These are phyloP conservation scores for Hypericum perforatum DNA, from an alignment of 345 rosid genomes.

Conservation along the genomic window DNA sequence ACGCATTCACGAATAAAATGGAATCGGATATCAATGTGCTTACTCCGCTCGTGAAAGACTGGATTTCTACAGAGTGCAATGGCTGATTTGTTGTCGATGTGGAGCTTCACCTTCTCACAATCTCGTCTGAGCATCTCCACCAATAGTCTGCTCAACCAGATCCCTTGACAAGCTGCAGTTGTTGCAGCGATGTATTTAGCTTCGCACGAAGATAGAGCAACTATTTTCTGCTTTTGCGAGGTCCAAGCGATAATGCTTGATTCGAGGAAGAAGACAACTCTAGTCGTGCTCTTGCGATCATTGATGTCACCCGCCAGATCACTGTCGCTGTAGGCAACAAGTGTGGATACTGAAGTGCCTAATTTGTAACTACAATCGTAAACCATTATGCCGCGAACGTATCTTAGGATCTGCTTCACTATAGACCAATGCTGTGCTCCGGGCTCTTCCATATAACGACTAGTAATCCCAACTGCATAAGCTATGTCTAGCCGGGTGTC, in stretches of 20 bases:
- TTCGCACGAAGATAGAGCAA: constrained; percentile 14
- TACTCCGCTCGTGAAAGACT: constrained; percentile 12
- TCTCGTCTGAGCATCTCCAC: neutral
- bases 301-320: constrained; percentile 5
- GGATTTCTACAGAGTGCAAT: constrained; percentile 8
- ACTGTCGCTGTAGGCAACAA: neutral
- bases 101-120: neutral
- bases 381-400: neutral
- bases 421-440: neutral
- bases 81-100: constrained; percentile 10
- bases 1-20: constrained; percentile 12
- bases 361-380: neutral
- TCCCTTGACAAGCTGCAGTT: constrained; percentile 9
- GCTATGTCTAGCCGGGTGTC: neutral
- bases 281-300: constrained; percentile 11
- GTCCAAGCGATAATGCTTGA: neutral
- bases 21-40: constrained; percentile 12
- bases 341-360: neutral
- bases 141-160: constrained; percentile 10
- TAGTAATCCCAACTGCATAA: neutral
- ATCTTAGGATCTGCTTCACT: neutral
- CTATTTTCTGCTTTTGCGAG: constrained; percentile 12
- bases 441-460: constrained; percentile 2
- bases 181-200: constrained; percentile 10
- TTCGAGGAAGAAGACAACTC: constrained; percentile 8